These are phyloP conservation scores for Coccomyxa sp. DNA, from an alignment of 139 green algal species.

Conservation along the genomic window DNA sequence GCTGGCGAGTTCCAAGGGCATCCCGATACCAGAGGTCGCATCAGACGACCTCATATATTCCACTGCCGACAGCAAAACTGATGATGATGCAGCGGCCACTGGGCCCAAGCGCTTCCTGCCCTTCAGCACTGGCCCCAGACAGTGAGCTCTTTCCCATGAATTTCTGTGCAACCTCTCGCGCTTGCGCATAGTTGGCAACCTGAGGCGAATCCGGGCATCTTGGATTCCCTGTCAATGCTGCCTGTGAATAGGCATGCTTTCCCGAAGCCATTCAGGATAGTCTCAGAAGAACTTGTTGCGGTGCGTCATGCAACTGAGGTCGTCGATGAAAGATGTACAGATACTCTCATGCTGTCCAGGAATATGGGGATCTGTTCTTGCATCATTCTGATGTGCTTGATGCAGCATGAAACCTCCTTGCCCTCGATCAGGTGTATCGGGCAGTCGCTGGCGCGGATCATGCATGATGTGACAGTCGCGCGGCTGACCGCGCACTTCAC, in stretches of 20 bases:
- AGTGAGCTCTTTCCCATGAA: not conserved
- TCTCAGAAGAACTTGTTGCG: not conserved
- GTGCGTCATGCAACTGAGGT: not conserved
- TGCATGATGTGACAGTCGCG: conserved; percentile 7
- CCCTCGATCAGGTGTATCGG: not conserved
- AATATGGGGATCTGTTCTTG: not conserved
- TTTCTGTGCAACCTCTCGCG: too few species aligned
- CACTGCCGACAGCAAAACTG: too few species aligned
- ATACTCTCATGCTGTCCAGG: not conserved
- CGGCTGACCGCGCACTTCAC: not conserved
- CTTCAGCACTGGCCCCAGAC: not conserved
- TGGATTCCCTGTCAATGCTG: too few species aligned
- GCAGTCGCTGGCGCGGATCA: conserved; percentile 10
- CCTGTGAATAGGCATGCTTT: too few species aligned
- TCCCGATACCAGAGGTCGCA: not conserved
- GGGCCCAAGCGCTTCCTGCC: conserved; percentile 1
- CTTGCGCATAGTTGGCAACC: too few species aligned
- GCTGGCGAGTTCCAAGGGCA: not conserved
- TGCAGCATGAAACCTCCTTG: not conserved
- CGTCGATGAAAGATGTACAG: not conserved
- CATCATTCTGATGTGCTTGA: not conserved
- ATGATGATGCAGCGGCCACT: not conserved
- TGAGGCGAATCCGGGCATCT: too few species aligned
- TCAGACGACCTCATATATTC: too few species aligned
- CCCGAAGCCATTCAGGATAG: too few species aligned